A percentile compares a stretch with the other conserved stretches of the same genome.
Evolutionary conservation across 2,329 filamentous ascomycete genomes (phyloP).

Genomic region (Parastagonospora nodorum): DNA sequence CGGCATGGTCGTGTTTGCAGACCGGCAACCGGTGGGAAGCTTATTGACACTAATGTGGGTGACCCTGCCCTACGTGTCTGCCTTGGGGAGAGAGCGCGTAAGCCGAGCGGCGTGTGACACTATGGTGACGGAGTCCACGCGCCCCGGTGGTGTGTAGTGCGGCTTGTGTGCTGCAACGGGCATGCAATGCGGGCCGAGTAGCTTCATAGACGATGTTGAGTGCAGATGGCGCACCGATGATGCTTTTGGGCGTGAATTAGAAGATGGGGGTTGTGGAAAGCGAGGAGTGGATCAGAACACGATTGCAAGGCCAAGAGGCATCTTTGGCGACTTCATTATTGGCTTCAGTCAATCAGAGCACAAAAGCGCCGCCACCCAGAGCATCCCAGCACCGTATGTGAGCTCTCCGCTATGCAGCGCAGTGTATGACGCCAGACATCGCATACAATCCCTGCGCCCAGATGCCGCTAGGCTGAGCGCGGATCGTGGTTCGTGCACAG

Average conservation of each 20-base stretch:
- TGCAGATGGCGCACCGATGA: too few relatives aligned
- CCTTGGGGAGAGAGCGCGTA: conserved; percentile 1
- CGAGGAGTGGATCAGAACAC: too few relatives aligned
- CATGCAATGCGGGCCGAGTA: background rate
- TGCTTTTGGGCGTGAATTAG: too few relatives aligned
- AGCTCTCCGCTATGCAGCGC: background rate
- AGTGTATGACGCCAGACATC: conserved; percentile 2
- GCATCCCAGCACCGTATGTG: background rate
- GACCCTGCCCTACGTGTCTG: conserved; percentile 6
- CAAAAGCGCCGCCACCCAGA: background rate
- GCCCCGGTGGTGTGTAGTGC: conserved; percentile 1
- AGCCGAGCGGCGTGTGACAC: conserved; percentile 3
- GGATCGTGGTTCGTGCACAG: conserved; percentile 4
- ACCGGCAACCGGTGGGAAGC: conserved; percentile 2
- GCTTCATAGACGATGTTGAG: background rate
- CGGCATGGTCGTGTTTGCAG: conserved; percentile 17
- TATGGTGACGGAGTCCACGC: conserved; percentile 8
- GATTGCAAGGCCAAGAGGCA: too few relatives aligned
- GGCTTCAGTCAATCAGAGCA: background rate
- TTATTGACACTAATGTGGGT: background rate
- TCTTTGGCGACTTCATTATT: too few relatives aligned
- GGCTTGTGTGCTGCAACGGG: background rate
- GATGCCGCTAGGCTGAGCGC: conserved; percentile 3
- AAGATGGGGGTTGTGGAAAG: too few relatives aligned
- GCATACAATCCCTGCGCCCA: background rate